These are phyloP conservation scores for Cordia subcordata DNA, from an alignment of 257 asterid species.

Conservation along the genomic window DNA sequence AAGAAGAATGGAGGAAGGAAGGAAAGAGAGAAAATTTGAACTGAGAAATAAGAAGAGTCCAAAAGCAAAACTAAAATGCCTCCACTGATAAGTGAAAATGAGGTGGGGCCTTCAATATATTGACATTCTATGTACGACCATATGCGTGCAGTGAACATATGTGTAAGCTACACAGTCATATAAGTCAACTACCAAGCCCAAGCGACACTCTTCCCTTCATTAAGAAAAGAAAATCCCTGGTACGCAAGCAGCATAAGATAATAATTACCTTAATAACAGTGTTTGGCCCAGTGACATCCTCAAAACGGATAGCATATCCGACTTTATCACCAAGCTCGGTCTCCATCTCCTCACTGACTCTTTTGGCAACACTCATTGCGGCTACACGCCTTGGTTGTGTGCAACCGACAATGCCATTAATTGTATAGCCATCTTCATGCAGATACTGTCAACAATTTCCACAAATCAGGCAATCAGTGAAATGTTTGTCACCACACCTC, in stretches of 20 bases:
- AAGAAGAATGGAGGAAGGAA: no score
- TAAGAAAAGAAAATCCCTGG: not conserved
- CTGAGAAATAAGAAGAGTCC: no score
- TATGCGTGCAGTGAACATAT: no score
- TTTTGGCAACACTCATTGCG: slow-evolving; percentile 98
- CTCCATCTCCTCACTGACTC: slow-evolving; percentile 99
- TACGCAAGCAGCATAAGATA: not conserved
- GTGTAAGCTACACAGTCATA: no score
- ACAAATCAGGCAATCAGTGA: slow-evolving; percentile 10
- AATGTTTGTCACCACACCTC: not conserved
- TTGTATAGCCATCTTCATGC: slow-evolving; percentile 84
- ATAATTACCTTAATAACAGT: slow-evolving; percentile 76
- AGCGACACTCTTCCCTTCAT: no score
- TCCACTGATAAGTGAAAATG: no score
- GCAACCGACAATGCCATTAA: slow-evolving; percentile 74
- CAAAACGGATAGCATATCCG: slow-evolving; percentile 96
- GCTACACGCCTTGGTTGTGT: slow-evolving; percentile 99
- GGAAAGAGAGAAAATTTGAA: no score
- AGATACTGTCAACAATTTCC: slow-evolving; percentile 62
- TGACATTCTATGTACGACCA: no score
- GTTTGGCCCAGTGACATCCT: slow-evolving; percentile 91
- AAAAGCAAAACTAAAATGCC: no score
- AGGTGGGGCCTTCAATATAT: no score
- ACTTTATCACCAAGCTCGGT: slow-evolving; percentile 83
- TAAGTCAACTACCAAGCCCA: no score